Conservation (phyloP, 1,284 basidiomycete species). For the Ceratobasidium sp. region DNA sequence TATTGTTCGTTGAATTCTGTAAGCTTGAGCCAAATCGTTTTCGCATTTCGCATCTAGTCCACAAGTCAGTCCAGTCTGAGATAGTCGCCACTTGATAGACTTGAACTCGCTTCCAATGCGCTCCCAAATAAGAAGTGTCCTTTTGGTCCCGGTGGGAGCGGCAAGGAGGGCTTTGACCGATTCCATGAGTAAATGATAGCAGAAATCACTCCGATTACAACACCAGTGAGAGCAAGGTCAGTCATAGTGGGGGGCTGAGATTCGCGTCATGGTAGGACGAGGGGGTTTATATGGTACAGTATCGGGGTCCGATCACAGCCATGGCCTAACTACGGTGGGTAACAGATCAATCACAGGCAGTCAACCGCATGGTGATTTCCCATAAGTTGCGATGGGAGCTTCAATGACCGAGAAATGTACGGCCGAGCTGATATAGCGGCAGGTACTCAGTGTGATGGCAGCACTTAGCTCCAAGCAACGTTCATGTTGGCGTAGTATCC, state of each 20-base stretch:
- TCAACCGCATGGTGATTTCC: too few species aligned
- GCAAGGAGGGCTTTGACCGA: neutral
- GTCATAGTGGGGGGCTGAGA: neutral
- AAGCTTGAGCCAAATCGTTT: constrained; percentile 1
- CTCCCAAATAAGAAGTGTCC: constrained; percentile 10
- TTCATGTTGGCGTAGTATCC: too few species aligned
- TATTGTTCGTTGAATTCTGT: constrained; percentile 6
- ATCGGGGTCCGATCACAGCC: neutral
- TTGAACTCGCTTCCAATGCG: constrained; percentile 1
- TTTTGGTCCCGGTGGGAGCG: constrained; percentile 24
- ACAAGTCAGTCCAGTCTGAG: neutral
- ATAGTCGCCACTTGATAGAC: neutral
- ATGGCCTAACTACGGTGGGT: neutral
- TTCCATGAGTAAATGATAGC: neutral
- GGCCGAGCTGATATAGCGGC: neutral
- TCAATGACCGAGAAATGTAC: neutral
- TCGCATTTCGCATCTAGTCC: neutral
- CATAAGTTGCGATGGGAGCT: neutral
- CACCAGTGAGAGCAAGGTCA: neutral
- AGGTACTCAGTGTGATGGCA: neutral
- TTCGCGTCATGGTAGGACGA: too few species aligned
- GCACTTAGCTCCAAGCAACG: neutral
- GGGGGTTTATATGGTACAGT: neutral
- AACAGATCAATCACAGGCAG: neutral
- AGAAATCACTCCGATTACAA: neutral